Evolutionary conservation across 148 eudicot genomes (phyloP).

Genomic region (Rhododendron griersonianum): DNA sequence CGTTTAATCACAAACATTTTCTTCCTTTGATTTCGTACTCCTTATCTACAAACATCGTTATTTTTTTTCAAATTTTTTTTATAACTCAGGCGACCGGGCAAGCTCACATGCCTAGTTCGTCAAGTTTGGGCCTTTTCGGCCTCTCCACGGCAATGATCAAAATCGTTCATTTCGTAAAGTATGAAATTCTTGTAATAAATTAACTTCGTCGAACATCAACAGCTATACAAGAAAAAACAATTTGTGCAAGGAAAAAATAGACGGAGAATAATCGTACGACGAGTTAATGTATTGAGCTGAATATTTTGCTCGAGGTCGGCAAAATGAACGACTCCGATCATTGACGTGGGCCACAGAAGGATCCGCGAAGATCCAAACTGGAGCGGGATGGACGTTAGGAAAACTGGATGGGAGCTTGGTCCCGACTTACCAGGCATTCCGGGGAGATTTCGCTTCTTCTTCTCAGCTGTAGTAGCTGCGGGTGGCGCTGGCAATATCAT

Average conservation of each 20-base stretch:
- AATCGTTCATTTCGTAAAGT: too few relatives aligned
- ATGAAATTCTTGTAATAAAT: too few relatives aligned
- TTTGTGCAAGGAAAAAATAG: not conserved
- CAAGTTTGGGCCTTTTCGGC: too few relatives aligned
- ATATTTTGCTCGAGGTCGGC: not conserved
- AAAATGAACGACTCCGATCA: not conserved
- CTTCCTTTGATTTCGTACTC: not conserved
- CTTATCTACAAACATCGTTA: not conserved
- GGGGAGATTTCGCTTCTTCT: constrained; percentile 63
- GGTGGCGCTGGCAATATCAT: not conserved
- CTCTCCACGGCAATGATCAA: too few relatives aligned
- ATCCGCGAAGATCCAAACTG: too few relatives aligned
- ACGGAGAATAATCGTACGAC: not conserved
- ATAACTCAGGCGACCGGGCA: too few relatives aligned
- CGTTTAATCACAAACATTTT: not conserved
- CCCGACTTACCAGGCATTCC: constrained; percentile 62
- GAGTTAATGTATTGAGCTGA: not conserved
- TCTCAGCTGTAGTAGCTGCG: constrained; percentile 13
- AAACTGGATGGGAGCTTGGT: too few relatives aligned
- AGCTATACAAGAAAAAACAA: not conserved
- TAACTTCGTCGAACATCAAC: not conserved
- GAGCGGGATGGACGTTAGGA: too few relatives aligned
- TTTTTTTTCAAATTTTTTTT: too few relatives aligned
- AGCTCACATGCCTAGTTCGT: too few relatives aligned
- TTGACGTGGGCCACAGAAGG: not conserved